These are phyloP conservation scores for Athelia sp. DNA, from an alignment of 1,284 basidiomycete genomes.

Conservation along the genomic window DNA sequence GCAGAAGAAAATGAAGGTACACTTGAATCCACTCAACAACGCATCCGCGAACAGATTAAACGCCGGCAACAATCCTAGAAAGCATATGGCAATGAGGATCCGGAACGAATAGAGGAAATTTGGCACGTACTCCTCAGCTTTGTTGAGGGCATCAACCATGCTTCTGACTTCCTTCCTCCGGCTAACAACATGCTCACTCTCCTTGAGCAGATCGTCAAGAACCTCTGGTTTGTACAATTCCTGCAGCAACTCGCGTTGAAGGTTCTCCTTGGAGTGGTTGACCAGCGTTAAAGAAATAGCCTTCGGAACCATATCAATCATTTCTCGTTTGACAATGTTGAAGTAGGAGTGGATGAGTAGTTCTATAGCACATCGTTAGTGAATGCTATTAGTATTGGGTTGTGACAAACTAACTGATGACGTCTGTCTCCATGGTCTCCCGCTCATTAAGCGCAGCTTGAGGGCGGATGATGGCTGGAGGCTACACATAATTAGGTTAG, in stretches of 20 bases:
- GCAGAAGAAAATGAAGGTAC: not conserved
- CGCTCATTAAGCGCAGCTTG: slow-evolving; percentile 92
- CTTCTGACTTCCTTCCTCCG: slow-evolving; percentile 85
- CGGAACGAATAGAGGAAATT: slow-evolving; percentile 1
- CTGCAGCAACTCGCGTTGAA: slow-evolving; percentile 85
- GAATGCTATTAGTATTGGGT: slow-evolving; percentile 4
- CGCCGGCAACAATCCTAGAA: slow-evolving; percentile 25
- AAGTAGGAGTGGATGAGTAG: slow-evolving; percentile 91
- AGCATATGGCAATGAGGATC: not conserved
- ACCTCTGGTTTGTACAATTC: slow-evolving; percentile 92
- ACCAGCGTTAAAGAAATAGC: slow-evolving; percentile 95
- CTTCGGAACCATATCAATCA: slow-evolving; percentile 99
- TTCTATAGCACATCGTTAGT: slow-evolving; percentile 40
- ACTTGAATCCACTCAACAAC: not conserved
- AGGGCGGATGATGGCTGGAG: slow-evolving; percentile 88
- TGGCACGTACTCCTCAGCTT: slow-evolving; percentile 80
- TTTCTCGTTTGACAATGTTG: slow-evolving; percentile 97
- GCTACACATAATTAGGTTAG: no score
- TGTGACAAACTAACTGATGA: slow-evolving; percentile 80
- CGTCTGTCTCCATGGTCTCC: slow-evolving; percentile 98
- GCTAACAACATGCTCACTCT: slow-evolving; percentile 81
- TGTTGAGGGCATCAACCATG: slow-evolving; percentile 87
- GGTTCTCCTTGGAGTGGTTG: slow-evolving; percentile 86
- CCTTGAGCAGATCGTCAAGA: slow-evolving; percentile 88
- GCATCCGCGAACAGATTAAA: slow-evolving; percentile 9